Evolutionary conservation across 768 basidiomycete genomes (phyloP), one percentile per base, ranked within the genome.

Genomic region (Termitomyces heimii): DNA sequence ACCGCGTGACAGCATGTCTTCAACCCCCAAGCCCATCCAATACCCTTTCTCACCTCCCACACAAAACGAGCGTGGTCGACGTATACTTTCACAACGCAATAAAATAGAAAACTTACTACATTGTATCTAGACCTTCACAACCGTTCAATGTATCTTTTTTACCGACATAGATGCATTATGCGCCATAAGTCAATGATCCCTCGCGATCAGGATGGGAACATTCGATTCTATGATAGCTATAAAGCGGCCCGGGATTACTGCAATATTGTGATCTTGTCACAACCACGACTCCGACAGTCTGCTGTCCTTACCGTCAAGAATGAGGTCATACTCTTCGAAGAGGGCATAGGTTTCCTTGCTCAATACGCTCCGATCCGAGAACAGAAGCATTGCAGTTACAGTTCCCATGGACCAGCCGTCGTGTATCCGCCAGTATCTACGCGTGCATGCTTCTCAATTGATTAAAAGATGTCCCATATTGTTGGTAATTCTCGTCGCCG

Each of bases 391-490:
- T 5, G 63, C 56, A 1, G 67, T 66, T 16, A 66, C 63, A 9
- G 56, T 60, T 2, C 75, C 77, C 54, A 71, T 65, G 3, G 74
- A 75, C 75, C 76, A 78, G 98, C 79, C 37, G 83, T 83, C 9
- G 92, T 89, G 66, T 92, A 98, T 4, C 95, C 96, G 24, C 96
- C 96, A 0, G 76, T 79, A 31, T 81, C 77, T 28, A 94, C 72
- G 48, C 81, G 78, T 66, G 93, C 94, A 68, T 96, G 82, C 67
- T 83, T 82, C 66, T 95, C 83, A 54, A 98, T 97, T 0, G 95
- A 82, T 67, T 89, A 77, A 77, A 98, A 98, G 62, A 98, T 95
- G 18, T 77, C 69, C 92, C 96, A 62, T 85, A 82, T 28, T 86
- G 77, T 26, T 95, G 85, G 67, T 96, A 98, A 44, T 80, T 76